Percentiles rank a stretch among this genome's conserved stretches.
These are phyloP conservation scores for Aspergillus melleus DNA, from an alignment of 2,329 filamentous ascomycete species.

Conservation along the genomic window DNA sequence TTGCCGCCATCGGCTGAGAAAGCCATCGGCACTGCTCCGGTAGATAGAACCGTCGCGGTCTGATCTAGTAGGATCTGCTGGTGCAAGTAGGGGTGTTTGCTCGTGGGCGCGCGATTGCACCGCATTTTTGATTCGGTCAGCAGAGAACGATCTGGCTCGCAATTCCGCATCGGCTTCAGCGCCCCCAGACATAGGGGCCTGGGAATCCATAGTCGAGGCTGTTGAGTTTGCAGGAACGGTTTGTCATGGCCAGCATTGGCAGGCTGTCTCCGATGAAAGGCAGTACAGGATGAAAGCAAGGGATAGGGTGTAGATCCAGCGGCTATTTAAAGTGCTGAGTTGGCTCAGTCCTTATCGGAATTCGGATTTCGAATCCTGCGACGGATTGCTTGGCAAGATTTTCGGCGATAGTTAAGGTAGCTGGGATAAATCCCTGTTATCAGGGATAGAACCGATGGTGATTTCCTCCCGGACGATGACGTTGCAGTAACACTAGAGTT, in stretches of 20 bases:
- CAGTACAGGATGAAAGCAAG: neutral
- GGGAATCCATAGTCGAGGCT: slow-evolving; percentile 31
- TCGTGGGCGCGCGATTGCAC: slow-evolving; percentile 25
- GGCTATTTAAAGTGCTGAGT: neutral
- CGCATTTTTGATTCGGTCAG: slow-evolving; percentile 14
- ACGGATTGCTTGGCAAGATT: no score
- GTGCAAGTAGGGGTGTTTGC: slow-evolving; percentile 28
- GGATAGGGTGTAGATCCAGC: neutral
- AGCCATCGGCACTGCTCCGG: neutral
- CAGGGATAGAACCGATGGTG: neutral
- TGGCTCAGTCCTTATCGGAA: neutral
- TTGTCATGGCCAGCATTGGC: neutral
- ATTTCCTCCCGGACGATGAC: neutral
- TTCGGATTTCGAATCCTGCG: no score
- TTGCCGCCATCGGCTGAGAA: slow-evolving; percentile 40
- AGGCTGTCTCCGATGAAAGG: neutral
- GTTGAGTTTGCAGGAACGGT: neutral
- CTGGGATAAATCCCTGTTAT: no score
- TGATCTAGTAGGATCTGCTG: neutral
- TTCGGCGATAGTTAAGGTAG: neutral
- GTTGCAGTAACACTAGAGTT: neutral
- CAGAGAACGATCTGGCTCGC: slow-evolving; percentile 14
- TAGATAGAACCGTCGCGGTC: neutral
- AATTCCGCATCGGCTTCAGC: slow-evolving; percentile 33
- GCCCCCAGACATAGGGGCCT: slow-evolving; percentile 34